Evolutionary conservation across 2,329 filamentous ascomycete species (phyloP).

Genomic region (Grosmannia penicillata): DNA sequence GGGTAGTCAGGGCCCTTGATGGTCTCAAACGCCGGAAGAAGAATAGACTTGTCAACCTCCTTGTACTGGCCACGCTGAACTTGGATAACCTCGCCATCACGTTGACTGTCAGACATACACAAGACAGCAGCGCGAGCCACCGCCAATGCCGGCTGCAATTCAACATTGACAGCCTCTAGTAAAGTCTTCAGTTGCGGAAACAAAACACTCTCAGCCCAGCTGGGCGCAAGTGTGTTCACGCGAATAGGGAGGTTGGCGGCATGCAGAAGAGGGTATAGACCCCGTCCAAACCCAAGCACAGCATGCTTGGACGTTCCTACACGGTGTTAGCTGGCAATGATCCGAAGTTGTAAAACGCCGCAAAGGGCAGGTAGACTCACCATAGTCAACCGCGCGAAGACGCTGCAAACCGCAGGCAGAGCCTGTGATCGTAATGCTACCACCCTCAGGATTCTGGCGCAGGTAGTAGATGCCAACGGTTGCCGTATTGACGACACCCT

Average conservation of each 20-base stretch:
- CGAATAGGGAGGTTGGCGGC: slow-evolving; percentile 1
- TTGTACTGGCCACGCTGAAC: slow-evolving; percentile 1
- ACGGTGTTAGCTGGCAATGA: too few relatives aligned
- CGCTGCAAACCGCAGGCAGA: slow-evolving; percentile 1
- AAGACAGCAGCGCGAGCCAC: not conserved
- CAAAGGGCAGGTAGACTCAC: not conserved
- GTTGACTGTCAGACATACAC: not conserved
- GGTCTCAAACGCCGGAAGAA: not conserved
- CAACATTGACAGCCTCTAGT: not conserved
- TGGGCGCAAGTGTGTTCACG: slow-evolving; percentile 1
- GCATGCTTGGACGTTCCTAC: not conserved
- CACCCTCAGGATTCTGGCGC: not conserved
- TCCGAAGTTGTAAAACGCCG: too few relatives aligned
- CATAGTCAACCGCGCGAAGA: slow-evolving; percentile 1
- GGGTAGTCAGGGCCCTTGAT: slow-evolving; percentile 1
- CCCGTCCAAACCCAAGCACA: not conserved
- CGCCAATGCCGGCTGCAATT: not conserved
- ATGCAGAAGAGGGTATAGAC: slow-evolving; percentile 1
- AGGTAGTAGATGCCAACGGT: slow-evolving; percentile 2
- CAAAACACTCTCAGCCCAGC: slow-evolving; percentile 1
- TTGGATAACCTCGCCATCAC: slow-evolving; percentile 1
- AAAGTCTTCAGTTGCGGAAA: not conserved
- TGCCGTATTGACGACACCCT: slow-evolving; percentile 1
- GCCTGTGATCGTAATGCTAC: slow-evolving; percentile 1
- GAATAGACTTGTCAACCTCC: not conserved